Evolutionary conservation across 2,329 filamentous ascomycete species (phyloP).

Genomic region (Phialocephala sp.): DNA sequence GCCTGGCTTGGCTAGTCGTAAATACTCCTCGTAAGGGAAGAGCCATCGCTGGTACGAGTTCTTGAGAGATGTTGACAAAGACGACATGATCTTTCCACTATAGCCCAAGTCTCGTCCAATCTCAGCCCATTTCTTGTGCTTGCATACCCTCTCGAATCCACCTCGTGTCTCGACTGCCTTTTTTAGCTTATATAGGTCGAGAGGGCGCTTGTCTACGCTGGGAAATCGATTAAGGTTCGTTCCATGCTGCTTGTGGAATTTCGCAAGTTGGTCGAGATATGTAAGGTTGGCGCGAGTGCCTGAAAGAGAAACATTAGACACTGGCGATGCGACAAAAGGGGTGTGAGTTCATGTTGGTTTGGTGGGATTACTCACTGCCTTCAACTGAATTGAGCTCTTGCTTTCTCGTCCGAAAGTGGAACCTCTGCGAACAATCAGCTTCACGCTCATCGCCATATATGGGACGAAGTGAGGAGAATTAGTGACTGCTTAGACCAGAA

Average conservation of each 20-base stretch:
- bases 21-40: slow-evolving; percentile 93
- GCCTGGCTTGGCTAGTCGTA: slow-evolving; percentile 87
- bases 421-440: slow-evolving; percentile 66
- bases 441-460: background rate
- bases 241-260: slow-evolving; percentile 96
- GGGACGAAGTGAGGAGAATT: background rate
- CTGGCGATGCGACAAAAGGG: slow-evolving; percentile 15
- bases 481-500: background rate
- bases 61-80: slow-evolving; percentile 93
- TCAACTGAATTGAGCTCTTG: slow-evolving; percentile 98
- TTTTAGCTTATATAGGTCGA: slow-evolving; percentile 94
- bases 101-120: slow-evolving; percentile 96
- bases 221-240: slow-evolving; percentile 93
- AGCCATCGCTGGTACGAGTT: slow-evolving; percentile 99
- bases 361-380: slow-evolving; percentile 72
- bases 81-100: slow-evolving; percentile 99
- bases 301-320: slow-evolving; percentile 47
- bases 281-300: slow-evolving; percentile 94
- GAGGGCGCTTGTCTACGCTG: slow-evolving; percentile 95
- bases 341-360: slow-evolving; percentile 14
- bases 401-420: slow-evolving; percentile 94
- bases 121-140: slow-evolving; percentile 98
- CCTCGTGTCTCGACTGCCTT: slow-evolving; percentile 95
- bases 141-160: slow-evolving; percentile 96
- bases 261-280: slow-evolving; percentile 92